Evolutionary conservation across 768 basidiomycete genomes (phyloP), one percentile per base, ranked within the genome.

Genomic region (Dioszegia hungarica): DNA sequence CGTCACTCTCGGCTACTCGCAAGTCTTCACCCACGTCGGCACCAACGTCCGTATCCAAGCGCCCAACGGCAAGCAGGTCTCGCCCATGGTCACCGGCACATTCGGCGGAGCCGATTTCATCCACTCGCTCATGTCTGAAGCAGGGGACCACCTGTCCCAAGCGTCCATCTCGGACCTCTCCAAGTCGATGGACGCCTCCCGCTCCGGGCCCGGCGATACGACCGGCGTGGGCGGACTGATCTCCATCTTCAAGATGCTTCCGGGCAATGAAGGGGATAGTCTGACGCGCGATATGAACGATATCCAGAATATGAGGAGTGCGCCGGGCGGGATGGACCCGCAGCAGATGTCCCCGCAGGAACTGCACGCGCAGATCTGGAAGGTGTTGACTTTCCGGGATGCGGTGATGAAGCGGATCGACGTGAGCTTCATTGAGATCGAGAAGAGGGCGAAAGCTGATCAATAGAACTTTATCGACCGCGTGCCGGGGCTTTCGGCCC

Each of bases 341-440:
- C 83, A 85, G 59, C 82, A 88, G 17, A 89, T 97, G 90, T 84
- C 78, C 49, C 90, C 92, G 3, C 89, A 93, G 76, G 90, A 97
- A 74, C 64, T 94, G 47, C 89, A 92, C 73, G 78, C 82, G 1
- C 83, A 85, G 2, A 77, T 93, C 20, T 93, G 90, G 90, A 84
- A 89, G 77, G 84, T 94, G 5, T 74, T 97, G 71, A 84, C 80
- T 25, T 93, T 93, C 78, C 81, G 90, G 47, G 91, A 94, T 77
- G 84, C 84, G 5, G 83, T 87, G 40, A 82, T 84, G 67, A 92
- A 91, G 81, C 86, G 84, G 75, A 88, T 94, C 44, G 67, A 69
- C 52, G 68, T 70, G 52, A 57, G 70, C n/a, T n/a, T n/a, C n/a
- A n/a, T n/a, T 59, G 11, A 10, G 19, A 28, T 17, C 15, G 24